These are phyloP conservation scores for Cyphellophora europaea DNA, from an alignment of 2,329 filamentous ascomycete species.

Conservation along the genomic window DNA sequence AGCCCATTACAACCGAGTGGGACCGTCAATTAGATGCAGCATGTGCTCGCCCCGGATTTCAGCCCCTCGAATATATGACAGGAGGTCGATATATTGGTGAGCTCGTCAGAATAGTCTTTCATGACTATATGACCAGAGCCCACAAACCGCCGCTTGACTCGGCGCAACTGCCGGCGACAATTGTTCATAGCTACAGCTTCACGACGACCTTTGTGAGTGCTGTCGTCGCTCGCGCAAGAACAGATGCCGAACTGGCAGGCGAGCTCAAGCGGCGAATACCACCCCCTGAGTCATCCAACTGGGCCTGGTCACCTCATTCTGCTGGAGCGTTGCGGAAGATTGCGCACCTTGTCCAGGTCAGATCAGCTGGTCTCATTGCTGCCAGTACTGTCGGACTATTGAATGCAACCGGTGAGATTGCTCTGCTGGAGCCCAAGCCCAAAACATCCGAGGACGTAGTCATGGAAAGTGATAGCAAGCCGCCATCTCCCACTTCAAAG, in stretches of 20 bases:
- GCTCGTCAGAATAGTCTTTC: slow-evolving; percentile 60
- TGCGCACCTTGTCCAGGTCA: slow-evolving; percentile 59
- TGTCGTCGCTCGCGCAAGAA: slow-evolving; percentile 47
- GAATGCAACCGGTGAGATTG: slow-evolving; percentile 58
- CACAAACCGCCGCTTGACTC: slow-evolving; percentile 27
- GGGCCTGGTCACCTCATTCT: slow-evolving; percentile 54
- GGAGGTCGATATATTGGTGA: slow-evolving; percentile 70
- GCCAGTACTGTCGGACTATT: slow-evolving; percentile 63
- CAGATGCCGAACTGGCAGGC: slow-evolving; percentile 39
- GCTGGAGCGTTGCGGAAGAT: slow-evolving; percentile 56
- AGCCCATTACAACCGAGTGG: slow-evolving; percentile 61
- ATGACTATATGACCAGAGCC: slow-evolving; percentile 50
- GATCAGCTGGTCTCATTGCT: slow-evolving; percentile 66
- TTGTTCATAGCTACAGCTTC: slow-evolving; percentile 53
- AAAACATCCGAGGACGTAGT: slow-evolving; percentile 9
- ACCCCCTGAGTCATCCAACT: slow-evolving; percentile 35
- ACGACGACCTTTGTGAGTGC: slow-evolving; percentile 66
- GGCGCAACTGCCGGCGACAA: slow-evolving; percentile 43
- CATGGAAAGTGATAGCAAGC: slow-evolving; percentile 10
- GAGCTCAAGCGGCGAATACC: slow-evolving; percentile 45
- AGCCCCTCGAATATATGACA: slow-evolving; percentile 79
- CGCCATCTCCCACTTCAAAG: slow-evolving; percentile 10
- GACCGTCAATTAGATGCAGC: slow-evolving; percentile 57
- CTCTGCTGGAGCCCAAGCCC: slow-evolving; percentile 12
- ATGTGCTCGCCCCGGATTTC: slow-evolving; percentile 64